These are phyloP conservation scores for Trichothecium roseum DNA, from an alignment of 2,329 filamentous ascomycete species.

Conservation along the genomic window DNA sequence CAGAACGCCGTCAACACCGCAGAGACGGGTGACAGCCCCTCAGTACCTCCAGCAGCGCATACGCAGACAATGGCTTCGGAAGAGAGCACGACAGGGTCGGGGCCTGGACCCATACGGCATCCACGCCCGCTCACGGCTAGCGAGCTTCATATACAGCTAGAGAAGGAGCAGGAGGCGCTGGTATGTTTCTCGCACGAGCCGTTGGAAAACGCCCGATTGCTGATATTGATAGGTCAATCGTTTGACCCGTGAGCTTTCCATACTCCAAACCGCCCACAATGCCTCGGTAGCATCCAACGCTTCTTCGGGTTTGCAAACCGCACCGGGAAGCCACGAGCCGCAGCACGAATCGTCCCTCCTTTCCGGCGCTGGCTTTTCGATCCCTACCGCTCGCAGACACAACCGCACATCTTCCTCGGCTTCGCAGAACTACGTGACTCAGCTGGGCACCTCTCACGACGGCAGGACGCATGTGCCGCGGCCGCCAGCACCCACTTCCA, in stretches of 20 bases:
- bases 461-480: constrained; percentile 32
- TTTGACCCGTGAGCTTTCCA: constrained; percentile 75
- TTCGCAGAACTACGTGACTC: constrained; percentile 36
- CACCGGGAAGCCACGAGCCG: constrained; percentile 34
- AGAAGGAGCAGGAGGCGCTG: constrained; percentile 92
- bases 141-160: constrained; percentile 79
- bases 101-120: constrained; percentile 69
- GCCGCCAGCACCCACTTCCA: constrained; percentile 30
- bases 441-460: constrained; percentile 24
- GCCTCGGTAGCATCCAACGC: constrained; percentile 55
- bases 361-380: constrained; percentile 46
- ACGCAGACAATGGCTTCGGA: constrained; percentile 15
- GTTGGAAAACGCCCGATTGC: background rate
- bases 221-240: constrained; percentile 63
- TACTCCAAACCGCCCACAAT: constrained; percentile 64
- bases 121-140: constrained; percentile 79
- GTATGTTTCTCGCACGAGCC: constrained; percentile 37
- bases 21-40: constrained; percentile 16
- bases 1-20: constrained; percentile 36
- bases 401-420: constrained; percentile 49
- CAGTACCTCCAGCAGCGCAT: constrained; percentile 14
- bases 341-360: constrained; percentile 40
- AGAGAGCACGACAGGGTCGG: constrained; percentile 37
- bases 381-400: constrained; percentile 43
- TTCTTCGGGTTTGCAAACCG: constrained; percentile 49